Evolutionary conservation across 2,329 filamentous ascomycete species (phyloP).

Genomic region (Trichoderma endophyticum): DNA sequence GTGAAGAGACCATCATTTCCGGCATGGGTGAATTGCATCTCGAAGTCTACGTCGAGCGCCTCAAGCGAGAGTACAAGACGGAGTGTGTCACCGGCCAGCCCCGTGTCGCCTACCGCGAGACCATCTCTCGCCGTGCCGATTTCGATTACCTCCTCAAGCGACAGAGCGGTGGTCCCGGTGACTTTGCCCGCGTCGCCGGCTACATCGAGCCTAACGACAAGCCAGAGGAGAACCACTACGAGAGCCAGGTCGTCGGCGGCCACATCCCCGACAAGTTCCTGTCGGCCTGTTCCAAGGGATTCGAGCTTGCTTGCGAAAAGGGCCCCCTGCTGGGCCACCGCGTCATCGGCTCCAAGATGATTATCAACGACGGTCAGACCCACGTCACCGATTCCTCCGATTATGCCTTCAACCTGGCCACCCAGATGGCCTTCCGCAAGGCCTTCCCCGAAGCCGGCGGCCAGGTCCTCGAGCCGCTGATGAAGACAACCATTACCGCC

Average conservation of each 20-base stretch:
- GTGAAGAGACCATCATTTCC: slow-evolving; percentile 94
- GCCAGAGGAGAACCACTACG: slow-evolving; percentile 75
- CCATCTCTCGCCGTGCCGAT: slow-evolving; percentile 71
- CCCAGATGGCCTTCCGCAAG: slow-evolving; percentile 95
- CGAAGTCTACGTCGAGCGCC: slow-evolving; percentile 95
- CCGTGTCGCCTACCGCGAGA: slow-evolving; percentile 96
- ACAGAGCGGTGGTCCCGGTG: slow-evolving; percentile 91
- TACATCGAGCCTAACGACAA: slow-evolving; percentile 82
- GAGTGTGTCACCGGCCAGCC: slow-evolving; percentile 95
- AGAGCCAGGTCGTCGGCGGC: slow-evolving; percentile 83
- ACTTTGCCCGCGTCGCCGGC: slow-evolving; percentile 88
- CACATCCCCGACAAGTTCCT: slow-evolving; percentile 95
- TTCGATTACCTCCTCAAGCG: slow-evolving; percentile 96
- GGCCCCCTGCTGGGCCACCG: slow-evolving; percentile 90
- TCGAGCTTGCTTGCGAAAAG: slow-evolving; percentile 75
- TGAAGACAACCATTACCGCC: slow-evolving; percentile 97
- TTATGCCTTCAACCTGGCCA: slow-evolving; percentile 91
- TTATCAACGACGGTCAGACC: slow-evolving; percentile 92
- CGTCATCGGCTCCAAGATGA: slow-evolving; percentile 85
- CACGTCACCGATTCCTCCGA: slow-evolving; percentile 98
- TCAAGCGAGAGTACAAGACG: slow-evolving; percentile 93
- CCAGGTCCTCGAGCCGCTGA: slow-evolving; percentile 86
- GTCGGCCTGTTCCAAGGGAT: slow-evolving; percentile 92
- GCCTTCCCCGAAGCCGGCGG: slow-evolving; percentile 79
- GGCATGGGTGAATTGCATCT: slow-evolving; percentile 98